Conservation (phyloP, 1,284 basidiomycete genomes). For the Apiotrichum domesticum region DNA sequence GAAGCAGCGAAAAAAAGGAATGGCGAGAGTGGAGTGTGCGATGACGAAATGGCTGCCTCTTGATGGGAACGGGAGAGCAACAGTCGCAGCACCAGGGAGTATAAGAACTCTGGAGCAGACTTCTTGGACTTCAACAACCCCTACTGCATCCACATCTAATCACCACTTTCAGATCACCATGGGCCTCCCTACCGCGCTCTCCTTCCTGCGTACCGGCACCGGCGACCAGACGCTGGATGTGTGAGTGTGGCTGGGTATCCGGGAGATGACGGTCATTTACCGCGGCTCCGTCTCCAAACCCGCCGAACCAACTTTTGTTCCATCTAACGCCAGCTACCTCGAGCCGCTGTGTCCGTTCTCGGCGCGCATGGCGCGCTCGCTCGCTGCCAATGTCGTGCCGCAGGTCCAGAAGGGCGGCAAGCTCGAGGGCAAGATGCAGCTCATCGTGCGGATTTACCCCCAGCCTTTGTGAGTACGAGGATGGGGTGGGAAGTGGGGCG, state of each 20-base stretch:
- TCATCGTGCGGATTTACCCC: conserved; percentile 72
- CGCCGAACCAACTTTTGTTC: not conserved
- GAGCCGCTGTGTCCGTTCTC: conserved; percentile 82
- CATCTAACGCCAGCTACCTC: conserved; percentile 34
- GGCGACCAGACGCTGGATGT: conserved; percentile 76
- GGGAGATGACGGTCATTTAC: no score
- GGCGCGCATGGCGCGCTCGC: conserved; percentile 45
- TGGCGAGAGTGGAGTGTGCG: no score
- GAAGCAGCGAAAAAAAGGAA: no score
- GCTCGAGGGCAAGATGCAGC: conserved; percentile 70
- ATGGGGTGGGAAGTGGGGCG: not conserved
- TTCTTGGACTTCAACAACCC: no score
- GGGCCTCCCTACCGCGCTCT: conserved; percentile 74
- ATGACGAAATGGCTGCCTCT: no score
- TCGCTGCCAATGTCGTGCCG: conserved; percentile 44
- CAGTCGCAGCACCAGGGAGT: no score
- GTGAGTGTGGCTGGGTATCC: conserved; percentile 22
- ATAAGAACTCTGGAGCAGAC: no score
- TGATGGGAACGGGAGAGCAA: no score
- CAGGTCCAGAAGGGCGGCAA: conserved; percentile 54
- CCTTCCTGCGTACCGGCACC: conserved; percentile 65
- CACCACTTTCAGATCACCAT: conserved; percentile 47
- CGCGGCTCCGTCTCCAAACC: no score
- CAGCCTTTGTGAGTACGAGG: conserved; percentile 52
- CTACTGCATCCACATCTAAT: no score